These are phyloP conservation scores for Dryas alaskensis DNA, from an alignment of 306 rosid genomes.

Conservation along the genomic window DNA sequence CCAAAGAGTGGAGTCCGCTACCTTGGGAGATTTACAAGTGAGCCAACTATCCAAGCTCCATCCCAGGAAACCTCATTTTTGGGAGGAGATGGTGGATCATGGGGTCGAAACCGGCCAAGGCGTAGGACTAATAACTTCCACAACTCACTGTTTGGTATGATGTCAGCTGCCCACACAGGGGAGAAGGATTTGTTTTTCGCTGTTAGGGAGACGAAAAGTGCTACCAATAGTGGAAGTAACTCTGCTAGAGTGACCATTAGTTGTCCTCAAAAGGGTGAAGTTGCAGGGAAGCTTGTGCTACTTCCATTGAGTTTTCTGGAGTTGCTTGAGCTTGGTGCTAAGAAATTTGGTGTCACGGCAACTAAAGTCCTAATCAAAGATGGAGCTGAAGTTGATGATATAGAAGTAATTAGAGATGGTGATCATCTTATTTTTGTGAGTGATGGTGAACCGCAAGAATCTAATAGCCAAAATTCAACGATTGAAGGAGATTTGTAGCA, in stretches of 20 bases:
- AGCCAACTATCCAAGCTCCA: slow-evolving; percentile 55
- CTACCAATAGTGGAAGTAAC: slow-evolving; percentile 12
- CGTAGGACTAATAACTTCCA: slow-evolving; percentile 61
- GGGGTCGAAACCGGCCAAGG: slow-evolving; percentile 52
- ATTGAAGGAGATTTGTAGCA: slow-evolving; percentile 13
- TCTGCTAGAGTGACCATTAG: slow-evolving; percentile 58
- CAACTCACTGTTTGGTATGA: slow-evolving; percentile 78
- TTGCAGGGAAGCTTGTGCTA: slow-evolving; percentile 61
- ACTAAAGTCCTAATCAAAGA: slow-evolving; percentile 49
- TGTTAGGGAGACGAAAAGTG: slow-evolving; percentile 23
- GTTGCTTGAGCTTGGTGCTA: slow-evolving; percentile 63
- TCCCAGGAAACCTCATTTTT: slow-evolving; percentile 40
- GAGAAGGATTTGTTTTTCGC: slow-evolving; percentile 42
- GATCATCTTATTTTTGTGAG: slow-evolving; percentile 66
- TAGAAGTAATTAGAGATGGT: slow-evolving; percentile 85
- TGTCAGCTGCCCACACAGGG: slow-evolving; percentile 58
- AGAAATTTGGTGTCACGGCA: slow-evolving; percentile 50
- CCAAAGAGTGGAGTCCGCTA: slow-evolving; percentile 28
- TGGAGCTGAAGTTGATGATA: slow-evolving; percentile 71
- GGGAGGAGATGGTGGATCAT: slow-evolving; percentile 39
- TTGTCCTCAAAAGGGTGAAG: slow-evolving; percentile 65
- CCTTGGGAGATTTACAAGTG: slow-evolving; percentile 70
- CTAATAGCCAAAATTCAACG: slow-evolving; percentile 2
- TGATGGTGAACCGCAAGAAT: slow-evolving; percentile 11
- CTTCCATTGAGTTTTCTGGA: slow-evolving; percentile 64